Evolutionary conservation across 2,329 filamentous ascomycete species (phyloP).

Genomic region (Lasiodiplodia gonubiensis): DNA sequence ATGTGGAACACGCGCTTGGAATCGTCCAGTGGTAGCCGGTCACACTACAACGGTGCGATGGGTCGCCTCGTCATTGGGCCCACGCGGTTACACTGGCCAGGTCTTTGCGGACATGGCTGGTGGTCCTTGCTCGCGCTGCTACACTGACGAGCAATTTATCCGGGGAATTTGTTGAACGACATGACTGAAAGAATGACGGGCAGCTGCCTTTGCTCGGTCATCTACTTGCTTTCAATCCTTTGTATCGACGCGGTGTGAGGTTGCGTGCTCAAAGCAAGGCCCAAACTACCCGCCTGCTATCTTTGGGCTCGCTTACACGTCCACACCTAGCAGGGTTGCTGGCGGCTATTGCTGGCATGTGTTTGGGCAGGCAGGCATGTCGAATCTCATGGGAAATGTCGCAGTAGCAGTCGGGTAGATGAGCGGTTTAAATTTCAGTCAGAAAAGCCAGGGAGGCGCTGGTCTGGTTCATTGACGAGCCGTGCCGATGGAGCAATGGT

Average conservation of each 20-base stretch:
- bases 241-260: neutral
- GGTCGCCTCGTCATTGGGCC: constrained; percentile 21
- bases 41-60: constrained; percentile 15
- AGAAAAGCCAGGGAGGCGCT: neutral
- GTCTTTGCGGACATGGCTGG: constrained; percentile 5
- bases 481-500: constrained; percentile 3
- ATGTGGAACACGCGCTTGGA: constrained; percentile 57
- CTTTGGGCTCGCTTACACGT: constrained; percentile 24
- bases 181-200: neutral
- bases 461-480: constrained; percentile 15
- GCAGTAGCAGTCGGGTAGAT: constrained; percentile 8
- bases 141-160: constrained; percentile 5
- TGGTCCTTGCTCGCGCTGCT: constrained; percentile 14
- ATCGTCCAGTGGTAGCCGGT: constrained; percentile 38
- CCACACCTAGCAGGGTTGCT: constrained; percentile 22
- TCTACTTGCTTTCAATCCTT: neutral
- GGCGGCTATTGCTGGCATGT: constrained; percentile 18
- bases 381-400: constrained; percentile 11
- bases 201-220: neutral
- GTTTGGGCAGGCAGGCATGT: neutral
- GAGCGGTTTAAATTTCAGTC: neutral
- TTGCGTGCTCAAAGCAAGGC: constrained; percentile 8
- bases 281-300: constrained; percentile 12
- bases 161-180: constrained; percentile 3
- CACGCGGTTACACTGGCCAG: constrained; percentile 17